Evolutionary conservation across 2,329 filamentous ascomycete species (phyloP).

Genomic region (Passalora sequoiae): DNA sequence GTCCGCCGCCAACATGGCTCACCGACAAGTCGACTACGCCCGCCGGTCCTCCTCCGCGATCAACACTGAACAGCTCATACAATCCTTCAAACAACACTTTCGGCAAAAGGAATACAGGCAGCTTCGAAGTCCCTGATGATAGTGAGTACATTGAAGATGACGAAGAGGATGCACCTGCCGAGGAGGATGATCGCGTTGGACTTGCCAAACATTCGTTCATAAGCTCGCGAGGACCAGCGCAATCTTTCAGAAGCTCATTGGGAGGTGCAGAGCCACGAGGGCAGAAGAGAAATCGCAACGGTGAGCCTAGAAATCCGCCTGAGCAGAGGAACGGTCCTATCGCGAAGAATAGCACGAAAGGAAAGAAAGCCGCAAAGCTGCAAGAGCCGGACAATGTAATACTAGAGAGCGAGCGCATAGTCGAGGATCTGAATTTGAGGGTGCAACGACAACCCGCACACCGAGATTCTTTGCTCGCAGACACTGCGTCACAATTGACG

Average conservation of each 20-base stretch:
- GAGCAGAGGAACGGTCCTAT: conserved; percentile 58
- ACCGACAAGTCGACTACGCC: conserved; percentile 34
- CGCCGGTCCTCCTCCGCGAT: conserved; percentile 28
- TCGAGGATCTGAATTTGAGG: conserved; percentile 42
- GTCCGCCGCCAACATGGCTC: conserved; percentile 27
- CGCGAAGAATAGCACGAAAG: conserved; percentile 62
- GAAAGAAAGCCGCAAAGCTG: conserved; percentile 50
- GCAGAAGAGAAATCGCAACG: conserved; percentile 38
- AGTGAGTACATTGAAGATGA: conserved; percentile 15
- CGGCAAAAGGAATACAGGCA: conserved; percentile 19
- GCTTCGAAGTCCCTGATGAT: conserved; percentile 34
- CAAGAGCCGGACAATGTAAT: conserved; percentile 68
- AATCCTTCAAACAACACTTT: conserved; percentile 28
- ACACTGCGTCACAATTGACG: conserved; percentile 27
- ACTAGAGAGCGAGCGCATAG: conserved; percentile 66
- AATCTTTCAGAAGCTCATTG: conserved; percentile 18
- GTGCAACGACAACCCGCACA: conserved; percentile 28
- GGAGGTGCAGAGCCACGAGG: conserved; percentile 27
- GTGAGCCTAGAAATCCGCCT: conserved; percentile 45
- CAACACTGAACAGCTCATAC: conserved; percentile 32
- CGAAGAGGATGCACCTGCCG: conserved; percentile 32
- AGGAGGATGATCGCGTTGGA: conserved; percentile 35
- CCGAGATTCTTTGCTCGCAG: conserved; percentile 11
- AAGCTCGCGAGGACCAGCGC: conserved; percentile 8
- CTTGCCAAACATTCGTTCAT: conserved; percentile 20